Conservation (phyloP, 768 basidiomycete species). For the Phlebiopsis gigantea region DNA sequence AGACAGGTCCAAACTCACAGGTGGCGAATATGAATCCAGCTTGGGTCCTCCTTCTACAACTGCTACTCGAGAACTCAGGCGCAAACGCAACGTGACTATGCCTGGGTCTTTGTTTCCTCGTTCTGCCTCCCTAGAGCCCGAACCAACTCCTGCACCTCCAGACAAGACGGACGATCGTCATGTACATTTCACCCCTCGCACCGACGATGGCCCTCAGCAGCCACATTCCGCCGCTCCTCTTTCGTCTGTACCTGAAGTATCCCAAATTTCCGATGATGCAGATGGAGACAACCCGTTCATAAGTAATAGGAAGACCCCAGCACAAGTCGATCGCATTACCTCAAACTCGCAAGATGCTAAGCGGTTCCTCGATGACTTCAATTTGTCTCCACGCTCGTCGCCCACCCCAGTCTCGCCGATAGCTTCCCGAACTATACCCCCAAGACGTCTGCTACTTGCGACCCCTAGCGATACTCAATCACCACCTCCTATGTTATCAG, state of each 20-base stretch:
- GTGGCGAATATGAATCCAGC: background rate
- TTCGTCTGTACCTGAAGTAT: background rate
- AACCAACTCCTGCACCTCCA: slow-evolving; percentile 16
- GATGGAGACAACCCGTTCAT: slow-evolving; percentile 9
- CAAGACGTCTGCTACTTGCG: background rate
- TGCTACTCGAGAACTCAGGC: background rate
- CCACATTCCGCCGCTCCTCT: background rate
- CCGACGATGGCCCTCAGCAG: background rate
- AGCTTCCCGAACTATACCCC: background rate
- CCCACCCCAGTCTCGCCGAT: slow-evolving; percentile 2
- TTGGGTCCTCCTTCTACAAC: background rate
- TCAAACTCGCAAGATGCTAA: slow-evolving; percentile 2
- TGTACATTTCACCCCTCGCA: background rate
- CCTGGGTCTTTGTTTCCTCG: slow-evolving; percentile 75
- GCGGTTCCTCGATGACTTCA: slow-evolving; percentile 2
- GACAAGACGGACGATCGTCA: background rate
- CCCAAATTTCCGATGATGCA: background rate
- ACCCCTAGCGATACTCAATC: background rate
- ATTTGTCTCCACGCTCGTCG: slow-evolving; percentile 7
- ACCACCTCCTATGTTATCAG: background rate
- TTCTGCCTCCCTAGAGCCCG: slow-evolving; percentile 60
- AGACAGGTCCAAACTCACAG: background rate
- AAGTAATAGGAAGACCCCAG: background rate
- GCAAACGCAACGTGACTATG: slow-evolving; percentile 51
- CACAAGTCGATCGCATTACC: background rate